These are phyloP conservation scores for Beauveria rudraprayagi DNA, from an alignment of 2,329 filamentous ascomycete genomes.

Conservation along the genomic window DNA sequence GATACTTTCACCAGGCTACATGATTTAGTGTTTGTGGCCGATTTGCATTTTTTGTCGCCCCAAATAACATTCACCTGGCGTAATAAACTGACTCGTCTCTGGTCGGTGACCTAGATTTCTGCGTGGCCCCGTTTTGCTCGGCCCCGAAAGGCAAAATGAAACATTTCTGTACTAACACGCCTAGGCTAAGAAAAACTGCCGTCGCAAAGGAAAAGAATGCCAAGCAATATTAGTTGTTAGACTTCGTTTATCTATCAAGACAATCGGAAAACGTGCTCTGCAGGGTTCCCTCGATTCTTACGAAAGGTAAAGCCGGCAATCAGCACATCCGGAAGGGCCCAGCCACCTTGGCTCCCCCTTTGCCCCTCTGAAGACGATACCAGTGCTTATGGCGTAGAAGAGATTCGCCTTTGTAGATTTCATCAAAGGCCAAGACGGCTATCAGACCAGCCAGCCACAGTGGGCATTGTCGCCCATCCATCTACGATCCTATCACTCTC, in stretches of 20 bases:
- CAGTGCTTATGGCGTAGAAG: slow-evolving; percentile 1
- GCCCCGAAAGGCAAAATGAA: not conserved
- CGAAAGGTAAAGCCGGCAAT: not conserved
- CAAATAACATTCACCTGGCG: not conserved
- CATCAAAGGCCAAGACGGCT: not conserved
- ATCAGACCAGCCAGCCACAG: slow-evolving; percentile 1
- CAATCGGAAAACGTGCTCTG: not conserved
- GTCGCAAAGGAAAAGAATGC: not conserved
- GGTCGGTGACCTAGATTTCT: too few species aligned
- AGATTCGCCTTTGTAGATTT: not conserved
- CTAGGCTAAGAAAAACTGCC: not conserved
- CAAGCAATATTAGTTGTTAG: not conserved
- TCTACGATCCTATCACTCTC: not conserved
- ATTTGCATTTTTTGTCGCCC: too few species aligned
- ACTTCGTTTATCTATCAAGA: not conserved
- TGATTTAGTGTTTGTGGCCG: too few species aligned
- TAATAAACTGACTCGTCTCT: not conserved
- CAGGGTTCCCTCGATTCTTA: not conserved
- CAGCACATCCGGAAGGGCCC: not conserved
- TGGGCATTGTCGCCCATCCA: not conserved
- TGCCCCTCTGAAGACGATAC: not conserved
- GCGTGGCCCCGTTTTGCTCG: too few species aligned
- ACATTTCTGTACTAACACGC: not conserved
- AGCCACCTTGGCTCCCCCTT: not conserved
- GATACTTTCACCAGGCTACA: not conserved